These are phyloP conservation scores for Kwoniella bestiolae DNA, from an alignment of 768 basidiomycete genomes.

Conservation along the genomic window DNA sequence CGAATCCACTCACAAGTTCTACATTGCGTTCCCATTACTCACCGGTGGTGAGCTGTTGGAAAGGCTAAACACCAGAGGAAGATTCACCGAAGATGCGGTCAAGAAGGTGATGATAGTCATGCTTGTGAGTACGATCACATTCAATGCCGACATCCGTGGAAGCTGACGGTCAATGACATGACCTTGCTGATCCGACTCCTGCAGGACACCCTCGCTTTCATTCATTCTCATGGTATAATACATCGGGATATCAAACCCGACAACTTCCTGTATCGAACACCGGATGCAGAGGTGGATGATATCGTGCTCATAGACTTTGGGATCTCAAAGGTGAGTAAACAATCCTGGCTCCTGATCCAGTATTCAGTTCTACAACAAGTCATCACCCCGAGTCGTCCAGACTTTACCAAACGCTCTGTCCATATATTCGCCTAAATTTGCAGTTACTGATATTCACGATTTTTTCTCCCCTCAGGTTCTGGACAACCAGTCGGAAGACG, in stretches of 20 bases:
- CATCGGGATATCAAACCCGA: slow-evolving; percentile 99
- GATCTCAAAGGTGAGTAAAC: slow-evolving; percentile 33
- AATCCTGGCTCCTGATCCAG: too few relatives aligned
- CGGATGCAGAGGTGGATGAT: slow-evolving; percentile 29
- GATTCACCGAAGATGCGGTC: slow-evolving; percentile 38
- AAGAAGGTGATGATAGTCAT: slow-evolving; percentile 31
- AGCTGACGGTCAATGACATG: too few relatives aligned
- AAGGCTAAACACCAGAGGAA: slow-evolving; percentile 31
- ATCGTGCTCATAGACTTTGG: slow-evolving; percentile 43
- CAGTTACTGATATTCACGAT: too few relatives aligned
- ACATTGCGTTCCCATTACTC: slow-evolving; percentile 39
- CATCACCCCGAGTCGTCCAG: too few relatives aligned
- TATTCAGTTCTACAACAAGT: too few relatives aligned
- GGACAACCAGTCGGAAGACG: slow-evolving; percentile 22
- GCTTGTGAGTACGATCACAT: slow-evolving; percentile 23
- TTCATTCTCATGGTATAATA: slow-evolving; percentile 95
- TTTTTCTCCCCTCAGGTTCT: slow-evolving; percentile 27
- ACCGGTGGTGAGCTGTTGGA: slow-evolving; percentile 40
- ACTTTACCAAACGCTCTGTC: too few relatives aligned
- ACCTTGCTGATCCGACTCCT: too few relatives aligned
- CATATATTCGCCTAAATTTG: too few relatives aligned
- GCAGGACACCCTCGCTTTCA: slow-evolving; percentile 51
- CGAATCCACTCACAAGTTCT: slow-evolving; percentile 35
- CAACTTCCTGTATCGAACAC: slow-evolving; percentile 75
- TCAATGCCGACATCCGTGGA: background rate